Evolutionary conservation across 306 rosid genomes (phyloP).

Genomic region (Pyrus pyrifolia): DNA sequence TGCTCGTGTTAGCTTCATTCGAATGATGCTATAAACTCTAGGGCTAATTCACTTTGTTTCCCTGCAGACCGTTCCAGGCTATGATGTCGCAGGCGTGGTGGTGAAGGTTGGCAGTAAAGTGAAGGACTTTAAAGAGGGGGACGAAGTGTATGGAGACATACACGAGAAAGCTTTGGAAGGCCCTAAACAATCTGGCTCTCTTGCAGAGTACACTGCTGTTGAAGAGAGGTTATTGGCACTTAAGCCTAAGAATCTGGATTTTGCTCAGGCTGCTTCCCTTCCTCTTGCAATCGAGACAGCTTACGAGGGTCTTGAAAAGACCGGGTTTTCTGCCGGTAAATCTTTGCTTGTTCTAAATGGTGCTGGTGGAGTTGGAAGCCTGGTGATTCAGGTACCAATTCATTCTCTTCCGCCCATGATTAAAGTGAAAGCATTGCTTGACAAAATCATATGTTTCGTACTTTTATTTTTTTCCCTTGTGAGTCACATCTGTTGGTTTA

Average conservation of each 20-base stretch:
- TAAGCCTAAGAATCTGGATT: constrained; percentile 72
- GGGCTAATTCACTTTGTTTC: constrained; percentile 12
- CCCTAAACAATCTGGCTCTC: constrained; percentile 79
- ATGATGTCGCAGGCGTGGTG: constrained; percentile 87
- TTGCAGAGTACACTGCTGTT: constrained; percentile 89
- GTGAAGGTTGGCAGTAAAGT: constrained; percentile 76
- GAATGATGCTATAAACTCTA: neutral
- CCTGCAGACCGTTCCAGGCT: constrained; percentile 85
- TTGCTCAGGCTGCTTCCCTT: constrained; percentile 72
- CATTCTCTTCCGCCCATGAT: neutral
- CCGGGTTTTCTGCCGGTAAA: constrained; percentile 78
- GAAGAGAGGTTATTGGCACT: constrained; percentile 74
- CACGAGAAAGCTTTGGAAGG: constrained; percentile 83
- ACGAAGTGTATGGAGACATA: constrained; percentile 83
- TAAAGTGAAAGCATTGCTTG: neutral
- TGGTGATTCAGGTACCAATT: constrained; percentile 75
- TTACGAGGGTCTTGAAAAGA: constrained; percentile 70
- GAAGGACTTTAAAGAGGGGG: constrained; percentile 72
- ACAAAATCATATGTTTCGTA: neutral
- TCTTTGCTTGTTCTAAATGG: constrained; percentile 87
- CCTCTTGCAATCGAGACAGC: constrained; percentile 96
- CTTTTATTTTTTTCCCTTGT: neutral
- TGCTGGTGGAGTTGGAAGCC: constrained; percentile 94
- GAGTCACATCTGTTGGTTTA: neutral
- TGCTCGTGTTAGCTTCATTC: neutral